A percentile compares a stretch with the other conserved stretches of the same genome.
Evolutionary conservation across 1,284 basidiomycete genomes (phyloP).

Genomic region (Marasmius sp.): DNA sequence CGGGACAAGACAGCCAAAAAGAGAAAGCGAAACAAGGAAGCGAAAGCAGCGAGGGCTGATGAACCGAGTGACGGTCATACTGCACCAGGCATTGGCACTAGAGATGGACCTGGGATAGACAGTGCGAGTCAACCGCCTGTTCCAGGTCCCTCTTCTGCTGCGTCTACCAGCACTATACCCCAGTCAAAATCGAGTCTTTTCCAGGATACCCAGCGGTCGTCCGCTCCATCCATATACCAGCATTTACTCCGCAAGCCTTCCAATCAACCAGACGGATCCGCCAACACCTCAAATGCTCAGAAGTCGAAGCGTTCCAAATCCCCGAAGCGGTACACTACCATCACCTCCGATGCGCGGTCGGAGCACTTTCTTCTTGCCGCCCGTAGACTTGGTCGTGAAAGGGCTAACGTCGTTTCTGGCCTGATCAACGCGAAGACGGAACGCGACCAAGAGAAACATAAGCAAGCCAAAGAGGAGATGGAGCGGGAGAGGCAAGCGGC

Average conservation of each 20-base stretch:
- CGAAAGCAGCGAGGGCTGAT: slow-evolving; percentile 4
- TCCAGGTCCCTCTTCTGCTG: not conserved
- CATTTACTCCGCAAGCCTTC: slow-evolving; percentile 4
- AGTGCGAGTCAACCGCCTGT: not conserved
- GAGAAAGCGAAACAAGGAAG: slow-evolving; percentile 10
- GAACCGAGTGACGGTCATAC: no score
- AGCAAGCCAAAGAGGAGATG: slow-evolving; percentile 24
- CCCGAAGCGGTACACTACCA: slow-evolving; percentile 18
- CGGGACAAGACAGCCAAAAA: not conserved
- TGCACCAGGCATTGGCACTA: not conserved
- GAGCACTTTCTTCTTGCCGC: slow-evolving; percentile 63
- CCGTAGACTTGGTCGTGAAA: slow-evolving; percentile 52
- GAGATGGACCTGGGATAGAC: not conserved
- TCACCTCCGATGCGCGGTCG: slow-evolving; percentile 55
- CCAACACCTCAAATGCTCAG: slow-evolving; percentile 7
- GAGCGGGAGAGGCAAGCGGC: slow-evolving; percentile 25
- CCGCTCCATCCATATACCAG: slow-evolving; percentile 7
- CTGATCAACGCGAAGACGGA: slow-evolving; percentile 31
- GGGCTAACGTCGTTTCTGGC: slow-evolving; percentile 47
- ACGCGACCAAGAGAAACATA: slow-evolving; percentile 28
- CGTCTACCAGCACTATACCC: not conserved
- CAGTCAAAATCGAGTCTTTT: not conserved
- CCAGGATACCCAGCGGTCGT: not conserved
- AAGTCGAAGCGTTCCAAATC: slow-evolving; percentile 13
- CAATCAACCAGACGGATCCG: not conserved